Base-by-base conservation (phyloP, 345 rosid species). In the Geranium brycei region DNA sequence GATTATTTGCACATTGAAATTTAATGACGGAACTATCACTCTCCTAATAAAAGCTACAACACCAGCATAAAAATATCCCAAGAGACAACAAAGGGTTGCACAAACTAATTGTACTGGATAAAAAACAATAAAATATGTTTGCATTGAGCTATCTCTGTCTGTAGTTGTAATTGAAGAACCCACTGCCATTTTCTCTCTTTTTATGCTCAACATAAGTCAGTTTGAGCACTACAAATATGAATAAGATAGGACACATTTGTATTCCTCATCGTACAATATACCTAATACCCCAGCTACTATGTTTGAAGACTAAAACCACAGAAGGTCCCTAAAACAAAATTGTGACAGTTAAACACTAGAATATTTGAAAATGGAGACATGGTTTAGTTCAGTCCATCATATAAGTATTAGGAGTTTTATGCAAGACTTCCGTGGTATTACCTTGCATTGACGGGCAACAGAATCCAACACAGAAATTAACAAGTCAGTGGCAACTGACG, bases 361-460 rank as follows among this genome's bases (percentile, higher is more conserved):
- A 1, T 12, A 30, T 19, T 61, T 28, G 16, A 53, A 18, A 19
- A 51, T 6, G 3, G 31, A 38, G 51, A 60, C 47, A 10, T 38
- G 11, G 47, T 38, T 38, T 38, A 38, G 47, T 38, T 38, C 8
- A 38, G 55, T 38, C n/a, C 12, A 47, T 61, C 55, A 23, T 14
- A 15, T 51, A 59, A 65, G 53, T 12, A 7, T 10, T 23, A 17
- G 17, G n/a, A 31, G 58, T 32, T 58, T 60, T 23, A 64, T 4
- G n/a, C 31, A 19, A 11, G 15, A 41, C 31, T 15, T 51, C 32
- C 17, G 59, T 11, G 23, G 57, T 66, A 72, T 75, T 78, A 92
- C 98, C 95, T 82, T 68, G 72, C 83, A 79, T 64, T 75, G 76
- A 66, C 53, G 16, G 71, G 86, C 73, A 71, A 79, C 19, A 62